Conservation (phyloP, 2,329 filamentous ascomycete species). For the Phyllosticta citribraziliensis region DNA sequence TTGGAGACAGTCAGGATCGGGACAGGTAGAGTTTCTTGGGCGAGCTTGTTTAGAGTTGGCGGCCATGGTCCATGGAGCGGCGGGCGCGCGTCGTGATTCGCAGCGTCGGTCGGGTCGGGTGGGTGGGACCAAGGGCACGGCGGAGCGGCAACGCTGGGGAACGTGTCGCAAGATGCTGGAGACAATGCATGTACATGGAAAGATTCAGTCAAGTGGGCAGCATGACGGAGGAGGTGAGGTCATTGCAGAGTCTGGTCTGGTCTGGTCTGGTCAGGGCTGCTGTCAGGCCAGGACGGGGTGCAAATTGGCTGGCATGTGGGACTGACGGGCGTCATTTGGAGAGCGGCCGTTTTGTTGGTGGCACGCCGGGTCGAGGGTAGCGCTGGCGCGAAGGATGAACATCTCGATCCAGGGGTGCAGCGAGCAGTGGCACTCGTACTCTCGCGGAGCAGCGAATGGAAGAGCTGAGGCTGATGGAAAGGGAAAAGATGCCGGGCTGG, state of each 20-base stretch:
- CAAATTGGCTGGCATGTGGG: neutral
- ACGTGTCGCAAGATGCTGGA: neutral
- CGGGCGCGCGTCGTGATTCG: neutral
- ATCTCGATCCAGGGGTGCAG: neutral
- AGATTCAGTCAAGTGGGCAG: neutral
- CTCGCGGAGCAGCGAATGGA: too few species aligned
- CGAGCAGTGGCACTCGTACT: neutral
- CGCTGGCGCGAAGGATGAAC: neutral
- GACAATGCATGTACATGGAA: too few species aligned
- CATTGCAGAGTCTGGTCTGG: neutral
- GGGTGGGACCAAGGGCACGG: neutral
- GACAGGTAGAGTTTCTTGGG: neutral
- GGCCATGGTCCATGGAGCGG: too few species aligned
- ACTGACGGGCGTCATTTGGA: neutral
- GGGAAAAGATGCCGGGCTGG: neutral
- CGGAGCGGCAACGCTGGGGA: neutral
- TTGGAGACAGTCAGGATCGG: too few species aligned
- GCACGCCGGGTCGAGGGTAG: neutral
- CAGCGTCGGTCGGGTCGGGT: neutral
- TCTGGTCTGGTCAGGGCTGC: too few species aligned
- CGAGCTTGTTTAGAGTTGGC: neutral
- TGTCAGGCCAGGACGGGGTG: too few species aligned
- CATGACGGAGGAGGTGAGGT: neutral
- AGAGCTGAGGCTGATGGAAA: too few species aligned
- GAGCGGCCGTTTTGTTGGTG: neutral